Evolutionary conservation across 305 asterid species (phyloP), one percentile per base, ranked within the genome.

Genomic region (Solanum hybrid): DNA sequence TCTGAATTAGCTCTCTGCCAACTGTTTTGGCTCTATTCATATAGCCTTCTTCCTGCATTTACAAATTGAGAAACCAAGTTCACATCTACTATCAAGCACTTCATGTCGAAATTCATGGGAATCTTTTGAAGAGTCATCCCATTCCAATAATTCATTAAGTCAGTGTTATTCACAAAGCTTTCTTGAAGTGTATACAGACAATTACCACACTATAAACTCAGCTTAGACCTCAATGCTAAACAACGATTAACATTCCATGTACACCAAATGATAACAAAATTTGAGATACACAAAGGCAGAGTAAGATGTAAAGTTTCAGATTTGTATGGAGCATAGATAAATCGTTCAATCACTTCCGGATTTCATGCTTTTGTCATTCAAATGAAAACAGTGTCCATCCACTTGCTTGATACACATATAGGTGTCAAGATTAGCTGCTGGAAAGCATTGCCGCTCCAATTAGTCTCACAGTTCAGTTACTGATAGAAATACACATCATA

Each of bases 1-100:
- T 93, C 42, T 93, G 95, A 88, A 90, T 91, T 89, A 96, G 88
- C 91, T 95, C 98, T 84, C 93, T 94, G 91, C 96, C 92, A 38
- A 92, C 93, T 81, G 76, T 82, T 87, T 88, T 92, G 90, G 95
- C 98, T 88, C 91, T 92, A 72, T 56, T 87, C 75, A 89, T 76
- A 79, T 90, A 92, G 89, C 89, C 89, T 77, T 92, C 96, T 56
- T 94, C 94, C 96, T 94, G 95, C 87, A 85, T 75, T 88, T 86
- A 85, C 77, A 91, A 64, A 88, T 60, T 76, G 46, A 79, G 35
- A 84, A 37, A 31, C 84, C 69, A 40, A 84, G 5, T 84, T 84
- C 42, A 56, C 46, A 31, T 85, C 32, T 56, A 56, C 12, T 2
- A 11, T 51, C 76, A 46, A 85, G 4, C 7, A 51, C 24, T 4